Evolutionary conservation across 208 protist genomes (phyloP).

Genomic region (Crithidia sp.): DNA sequence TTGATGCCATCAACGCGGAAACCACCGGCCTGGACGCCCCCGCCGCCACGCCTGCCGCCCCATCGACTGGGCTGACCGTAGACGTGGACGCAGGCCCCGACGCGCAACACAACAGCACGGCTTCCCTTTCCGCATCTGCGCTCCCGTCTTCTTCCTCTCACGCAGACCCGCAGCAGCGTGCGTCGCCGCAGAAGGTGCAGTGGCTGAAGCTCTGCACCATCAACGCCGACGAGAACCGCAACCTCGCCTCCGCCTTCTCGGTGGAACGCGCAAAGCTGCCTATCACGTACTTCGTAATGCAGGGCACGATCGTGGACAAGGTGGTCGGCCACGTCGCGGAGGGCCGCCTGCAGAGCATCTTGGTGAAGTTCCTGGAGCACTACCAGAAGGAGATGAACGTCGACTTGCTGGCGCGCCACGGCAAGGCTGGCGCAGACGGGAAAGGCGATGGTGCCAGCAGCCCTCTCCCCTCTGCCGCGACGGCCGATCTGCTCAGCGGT

Average conservation of each 20-base stretch:
- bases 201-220: conserved; percentile 89
- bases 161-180: conserved; percentile 9
- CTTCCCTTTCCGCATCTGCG: not conserved
- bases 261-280: conserved; percentile 86
- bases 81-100: no score
- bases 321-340: conserved; percentile 62
- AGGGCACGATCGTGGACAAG: conserved; percentile 89
- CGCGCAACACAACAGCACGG: not conserved
- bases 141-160: not conserved
- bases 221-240: conserved; percentile 89
- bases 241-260: conserved; percentile 86
- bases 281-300: conserved; percentile 90
- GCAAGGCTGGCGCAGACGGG: not conserved
- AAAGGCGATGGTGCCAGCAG: conserved; percentile 6
- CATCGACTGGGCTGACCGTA: not conserved
- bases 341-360: conserved; percentile 67
- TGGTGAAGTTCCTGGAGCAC: conserved; percentile 86
- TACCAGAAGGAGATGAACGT: conserved; percentile 89
- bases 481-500: conserved; percentile 67
- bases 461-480: conserved; percentile 70
- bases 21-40: conserved; percentile 20
- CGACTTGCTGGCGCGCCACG: conserved; percentile 59
- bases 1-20: conserved; percentile 75
- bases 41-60: not conserved
- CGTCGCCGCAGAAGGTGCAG: conserved; percentile 11